These are phyloP conservation scores for Abrus precatorius DNA, from an alignment of 306 rosid genomes.

Conservation along the genomic window DNA sequence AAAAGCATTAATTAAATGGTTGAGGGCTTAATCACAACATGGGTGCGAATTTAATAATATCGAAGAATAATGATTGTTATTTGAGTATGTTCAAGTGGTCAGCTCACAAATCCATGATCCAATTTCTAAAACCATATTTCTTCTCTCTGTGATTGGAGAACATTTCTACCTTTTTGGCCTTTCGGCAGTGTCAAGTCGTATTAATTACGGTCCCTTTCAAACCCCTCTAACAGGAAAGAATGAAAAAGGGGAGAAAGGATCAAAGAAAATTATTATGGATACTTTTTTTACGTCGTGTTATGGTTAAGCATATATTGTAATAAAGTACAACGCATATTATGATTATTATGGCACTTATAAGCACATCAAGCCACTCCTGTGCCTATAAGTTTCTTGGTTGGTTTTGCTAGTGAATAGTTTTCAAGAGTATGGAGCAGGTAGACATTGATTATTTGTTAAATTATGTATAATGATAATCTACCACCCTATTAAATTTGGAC, in stretches of 20 bases:
- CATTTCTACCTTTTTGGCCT: slow-evolving; percentile 22
- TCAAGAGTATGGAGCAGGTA: neutral
- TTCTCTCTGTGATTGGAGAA: slow-evolving; percentile 16
- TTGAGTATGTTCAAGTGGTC: slow-evolving; percentile 35
- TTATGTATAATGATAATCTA: no score
- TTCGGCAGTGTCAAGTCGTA: slow-evolving; percentile 34
- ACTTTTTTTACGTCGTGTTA: neutral
- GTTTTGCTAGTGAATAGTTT: neutral
- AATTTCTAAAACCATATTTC: slow-evolving; percentile 8
- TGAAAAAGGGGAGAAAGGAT: neutral
- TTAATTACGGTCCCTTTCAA: neutral
- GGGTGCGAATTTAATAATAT: slow-evolving; percentile 13
- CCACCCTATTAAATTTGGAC: no score
- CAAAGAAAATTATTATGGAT: neutral
- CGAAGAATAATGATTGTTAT: slow-evolving; percentile 7
- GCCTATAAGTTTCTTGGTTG: neutral
- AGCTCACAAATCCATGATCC: slow-evolving; percentile 42
- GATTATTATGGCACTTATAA: slow-evolving; percentile 4
- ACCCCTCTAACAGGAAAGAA: neutral
- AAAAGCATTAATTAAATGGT: neutral
- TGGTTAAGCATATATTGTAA: neutral
- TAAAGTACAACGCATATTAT: neutral
- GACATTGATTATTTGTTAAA: neutral
- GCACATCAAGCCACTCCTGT: neutral
- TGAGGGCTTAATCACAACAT: slow-evolving; percentile 22